A percentile compares a stretch with the other conserved stretches of the same genome.
Evolutionary conservation across 2,329 filamentous ascomycete species (phyloP).

Genomic region (Botryotinia convoluta): DNA sequence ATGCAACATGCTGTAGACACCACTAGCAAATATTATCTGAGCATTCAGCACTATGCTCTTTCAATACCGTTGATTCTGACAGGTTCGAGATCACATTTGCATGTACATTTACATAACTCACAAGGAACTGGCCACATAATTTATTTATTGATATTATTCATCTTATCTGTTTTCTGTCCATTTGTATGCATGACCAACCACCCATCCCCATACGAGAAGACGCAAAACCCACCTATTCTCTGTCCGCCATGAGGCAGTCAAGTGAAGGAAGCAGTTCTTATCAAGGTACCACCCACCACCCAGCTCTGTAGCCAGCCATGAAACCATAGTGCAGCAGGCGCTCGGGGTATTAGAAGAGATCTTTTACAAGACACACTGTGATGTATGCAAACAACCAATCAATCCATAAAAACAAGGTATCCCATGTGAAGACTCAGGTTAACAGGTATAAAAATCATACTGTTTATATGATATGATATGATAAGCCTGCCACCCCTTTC

Average conservation of each 20-base stretch:
- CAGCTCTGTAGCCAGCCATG: background rate
- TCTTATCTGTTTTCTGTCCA: background rate
- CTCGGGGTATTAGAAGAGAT: background rate
- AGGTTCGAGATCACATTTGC: background rate
- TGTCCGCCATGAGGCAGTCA: background rate
- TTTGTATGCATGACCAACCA: background rate
- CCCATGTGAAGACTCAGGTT: background rate
- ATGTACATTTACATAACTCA: background rate
- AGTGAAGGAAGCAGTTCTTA: background rate
- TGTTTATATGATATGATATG: background rate
- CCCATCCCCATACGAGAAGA: background rate
- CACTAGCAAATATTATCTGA: background rate
- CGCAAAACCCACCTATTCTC: background rate
- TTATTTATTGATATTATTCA: slow-evolving; percentile 7
- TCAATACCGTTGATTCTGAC: background rate
- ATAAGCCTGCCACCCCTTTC: background rate
- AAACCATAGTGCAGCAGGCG: background rate
- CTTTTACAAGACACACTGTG: slow-evolving; percentile 3
- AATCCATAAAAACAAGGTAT: slow-evolving; percentile 9
- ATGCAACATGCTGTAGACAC: background rate
- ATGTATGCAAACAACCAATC: slow-evolving; percentile 10
- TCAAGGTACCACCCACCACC: background rate
- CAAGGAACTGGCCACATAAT: background rate
- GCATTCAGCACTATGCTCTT: background rate
- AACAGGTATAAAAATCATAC: slow-evolving; percentile 11